Evolutionary conservation across 176 grass and related monocot species (phyloP).

Genomic region (Rhynchospora pubera): DNA sequence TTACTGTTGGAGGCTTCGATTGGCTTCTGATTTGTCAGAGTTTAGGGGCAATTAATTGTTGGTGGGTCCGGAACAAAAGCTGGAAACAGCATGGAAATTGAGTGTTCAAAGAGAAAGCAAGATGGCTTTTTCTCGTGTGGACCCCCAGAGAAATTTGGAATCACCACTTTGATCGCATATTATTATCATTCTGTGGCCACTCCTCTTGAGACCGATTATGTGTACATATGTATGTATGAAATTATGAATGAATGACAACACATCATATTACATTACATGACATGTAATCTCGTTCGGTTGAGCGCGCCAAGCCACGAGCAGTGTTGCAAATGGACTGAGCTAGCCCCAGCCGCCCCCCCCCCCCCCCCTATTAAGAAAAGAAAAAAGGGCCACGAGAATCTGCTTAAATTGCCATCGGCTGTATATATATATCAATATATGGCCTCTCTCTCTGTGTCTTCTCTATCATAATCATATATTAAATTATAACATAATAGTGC

Average conservation of each 20-base stretch:
- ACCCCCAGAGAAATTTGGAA: not conserved
- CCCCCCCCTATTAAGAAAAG: no score
- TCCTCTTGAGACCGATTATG: not conserved
- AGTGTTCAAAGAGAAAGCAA: slow-evolving; percentile 20
- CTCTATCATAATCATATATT: not conserved
- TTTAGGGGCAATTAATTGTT: not conserved
- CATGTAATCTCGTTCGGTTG: not conserved
- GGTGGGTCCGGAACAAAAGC: slow-evolving; percentile 16
- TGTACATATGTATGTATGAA: no score
- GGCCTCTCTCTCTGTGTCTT: not conserved
- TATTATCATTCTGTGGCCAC: not conserved
- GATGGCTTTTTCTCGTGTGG: slow-evolving; percentile 14
- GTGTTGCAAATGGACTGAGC: not conserved
- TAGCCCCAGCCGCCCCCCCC: no score
- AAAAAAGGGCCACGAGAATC: slow-evolving; percentile 2
- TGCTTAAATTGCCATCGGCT: not conserved
- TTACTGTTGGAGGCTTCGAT: no score
- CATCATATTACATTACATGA: no score
- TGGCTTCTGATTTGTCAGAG: not conserved
- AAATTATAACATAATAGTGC: no score
- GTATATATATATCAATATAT: no score
- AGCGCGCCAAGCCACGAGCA: not conserved
- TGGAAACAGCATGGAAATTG: slow-evolving; percentile 19
- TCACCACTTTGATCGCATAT: not conserved
- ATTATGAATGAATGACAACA: no score